Conservation (phyloP, 805 yeast species). For the Zygosaccharomyces kombuchaensis region DNA sequence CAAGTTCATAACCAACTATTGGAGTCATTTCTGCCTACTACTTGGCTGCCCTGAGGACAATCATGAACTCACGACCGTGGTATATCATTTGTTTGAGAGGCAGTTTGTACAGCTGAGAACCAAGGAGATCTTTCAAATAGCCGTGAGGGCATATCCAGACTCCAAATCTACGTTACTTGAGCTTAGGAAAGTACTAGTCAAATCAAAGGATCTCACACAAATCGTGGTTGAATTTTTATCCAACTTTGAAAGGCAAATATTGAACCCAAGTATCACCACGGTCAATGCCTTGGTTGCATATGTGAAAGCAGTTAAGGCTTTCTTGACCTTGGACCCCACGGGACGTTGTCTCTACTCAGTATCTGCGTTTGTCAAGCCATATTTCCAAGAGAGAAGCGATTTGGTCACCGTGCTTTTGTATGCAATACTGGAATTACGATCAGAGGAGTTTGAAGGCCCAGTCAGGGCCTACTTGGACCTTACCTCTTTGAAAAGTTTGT, state of each 20-base stretch:
- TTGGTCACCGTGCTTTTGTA: slow-evolving; percentile 63
- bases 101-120: slow-evolving; percentile 41
- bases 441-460: slow-evolving; percentile 15
- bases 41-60: slow-evolving; percentile 27
- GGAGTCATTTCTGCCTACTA: slow-evolving; percentile 24
- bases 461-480: slow-evolving; percentile 7
- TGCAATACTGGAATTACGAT: slow-evolving; percentile 54
- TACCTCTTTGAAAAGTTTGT: slow-evolving; percentile 14
- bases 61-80: slow-evolving; percentile 24
- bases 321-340: slow-evolving; percentile 74
- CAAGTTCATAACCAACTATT: slow-evolving; percentile 24
- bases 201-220: slow-evolving; percentile 26
- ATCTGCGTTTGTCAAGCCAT: slow-evolving; percentile 67
- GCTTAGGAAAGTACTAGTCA: slow-evolving; percentile 47
- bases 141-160: slow-evolving; percentile 47
- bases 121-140: slow-evolving; percentile 54
- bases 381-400: slow-evolving; percentile 69
- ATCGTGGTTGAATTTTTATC: slow-evolving; percentile 19
- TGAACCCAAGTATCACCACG: slow-evolving; percentile 82
- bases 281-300: slow-evolving; percentile 64
- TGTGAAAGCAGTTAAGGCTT: slow-evolving; percentile 65
- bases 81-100: slow-evolving; percentile 26
- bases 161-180: slow-evolving; percentile 56
- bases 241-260: slow-evolving; percentile 33
- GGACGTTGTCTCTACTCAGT: slow-evolving; percentile 80